Conservation (phyloP, 805 yeast species). For the Saccharomycopsis microspora region DNA sequence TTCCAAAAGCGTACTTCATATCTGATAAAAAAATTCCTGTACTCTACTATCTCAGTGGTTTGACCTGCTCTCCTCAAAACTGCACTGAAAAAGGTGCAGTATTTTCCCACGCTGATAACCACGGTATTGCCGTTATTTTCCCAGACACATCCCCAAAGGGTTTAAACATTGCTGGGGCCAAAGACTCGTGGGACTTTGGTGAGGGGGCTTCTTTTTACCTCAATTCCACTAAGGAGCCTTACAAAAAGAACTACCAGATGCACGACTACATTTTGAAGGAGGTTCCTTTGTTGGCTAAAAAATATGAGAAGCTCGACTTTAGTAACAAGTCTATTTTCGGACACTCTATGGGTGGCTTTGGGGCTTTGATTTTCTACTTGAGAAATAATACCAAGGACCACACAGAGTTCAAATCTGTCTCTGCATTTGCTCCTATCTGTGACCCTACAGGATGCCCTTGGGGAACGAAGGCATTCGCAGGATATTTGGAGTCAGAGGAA, state of each 20-base stretch:
- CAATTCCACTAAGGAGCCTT: constrained; percentile 69
- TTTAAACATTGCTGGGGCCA: constrained; percentile 63
- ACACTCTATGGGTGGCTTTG: constrained; percentile 98
- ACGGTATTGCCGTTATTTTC: constrained; percentile 79
- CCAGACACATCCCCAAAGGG: constrained; percentile 98
- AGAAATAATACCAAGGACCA: constrained; percentile 44
- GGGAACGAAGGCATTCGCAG: constrained; percentile 79
- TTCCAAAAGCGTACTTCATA: constrained; percentile 47
- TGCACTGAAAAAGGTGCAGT: constrained; percentile 89
- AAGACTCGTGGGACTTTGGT: constrained; percentile 83
- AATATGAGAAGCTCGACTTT: constrained; percentile 45
- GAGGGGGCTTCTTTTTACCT: constrained; percentile 93
- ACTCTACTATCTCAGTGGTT: constrained; percentile 71
- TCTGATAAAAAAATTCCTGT: constrained; percentile 45
- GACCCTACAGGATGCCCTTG: constrained; percentile 73
- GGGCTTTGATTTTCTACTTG: constrained; percentile 66
- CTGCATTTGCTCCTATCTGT: constrained; percentile 85
- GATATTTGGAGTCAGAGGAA: constrained; percentile 54
- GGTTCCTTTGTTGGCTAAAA: constrained; percentile 41
- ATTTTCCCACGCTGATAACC: constrained; percentile 67
- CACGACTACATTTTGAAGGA: constrained; percentile 72
- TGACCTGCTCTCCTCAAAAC: constrained; percentile 89
- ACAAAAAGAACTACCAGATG: constrained; percentile 71
- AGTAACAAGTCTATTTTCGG: constrained; percentile 66
- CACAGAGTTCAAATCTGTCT: constrained; percentile 52